A percentile compares a stretch with the other conserved stretches of the same genome.
Conservation (phyloP, 805 yeast genomes). For the Yamadazyma takamatsuzukensis region DNA sequence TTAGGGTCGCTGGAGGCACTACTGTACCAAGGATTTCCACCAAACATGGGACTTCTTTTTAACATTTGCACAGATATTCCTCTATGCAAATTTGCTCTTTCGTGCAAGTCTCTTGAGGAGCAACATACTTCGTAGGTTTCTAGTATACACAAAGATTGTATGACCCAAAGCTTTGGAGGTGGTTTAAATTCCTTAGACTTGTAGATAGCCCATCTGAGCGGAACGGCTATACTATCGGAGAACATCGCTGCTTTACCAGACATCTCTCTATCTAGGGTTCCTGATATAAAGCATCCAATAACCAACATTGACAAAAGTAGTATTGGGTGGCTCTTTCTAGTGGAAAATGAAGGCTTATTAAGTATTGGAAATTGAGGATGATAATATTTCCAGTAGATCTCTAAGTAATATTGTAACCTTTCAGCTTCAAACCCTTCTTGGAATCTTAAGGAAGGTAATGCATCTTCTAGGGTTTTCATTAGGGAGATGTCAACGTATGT, state of each 20-base stretch:
- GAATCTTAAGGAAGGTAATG: conserved; percentile 8
- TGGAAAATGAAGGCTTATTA: conserved; percentile 53
- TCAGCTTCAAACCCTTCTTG: conserved; percentile 9
- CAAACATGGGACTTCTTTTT: conserved; percentile 25
- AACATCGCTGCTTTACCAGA: conserved; percentile 23
- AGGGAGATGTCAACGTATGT: conserved; percentile 4
- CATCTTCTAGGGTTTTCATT: conserved; percentile 6
- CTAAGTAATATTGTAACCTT: conserved; percentile 5
- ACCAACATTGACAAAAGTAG: conserved; percentile 51
- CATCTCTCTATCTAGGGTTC: conserved; percentile 10
- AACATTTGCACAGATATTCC: conserved; percentile 47
- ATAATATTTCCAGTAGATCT: conserved; percentile 50
- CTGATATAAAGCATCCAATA: conserved; percentile 45
- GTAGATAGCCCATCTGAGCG: conserved; percentile 66
- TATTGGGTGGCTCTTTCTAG: conserved; percentile 43
- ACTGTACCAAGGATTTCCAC: conserved; percentile 30
- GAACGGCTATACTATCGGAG: conserved; percentile 44
- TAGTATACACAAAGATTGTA: conserved; percentile 63
- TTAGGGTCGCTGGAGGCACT: conserved; percentile 11
- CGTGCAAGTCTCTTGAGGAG: conserved; percentile 62
- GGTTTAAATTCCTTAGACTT: conserved; percentile 64
- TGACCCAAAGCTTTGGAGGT: conserved; percentile 68
- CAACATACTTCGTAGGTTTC: conserved; percentile 73
- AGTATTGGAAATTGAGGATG: conserved; percentile 55
- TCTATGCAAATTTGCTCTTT: conserved; percentile 75